These are phyloP conservation scores for Camellia lanceoleosa DNA, from an alignment of 148 eudicot genomes.

Conservation along the genomic window DNA sequence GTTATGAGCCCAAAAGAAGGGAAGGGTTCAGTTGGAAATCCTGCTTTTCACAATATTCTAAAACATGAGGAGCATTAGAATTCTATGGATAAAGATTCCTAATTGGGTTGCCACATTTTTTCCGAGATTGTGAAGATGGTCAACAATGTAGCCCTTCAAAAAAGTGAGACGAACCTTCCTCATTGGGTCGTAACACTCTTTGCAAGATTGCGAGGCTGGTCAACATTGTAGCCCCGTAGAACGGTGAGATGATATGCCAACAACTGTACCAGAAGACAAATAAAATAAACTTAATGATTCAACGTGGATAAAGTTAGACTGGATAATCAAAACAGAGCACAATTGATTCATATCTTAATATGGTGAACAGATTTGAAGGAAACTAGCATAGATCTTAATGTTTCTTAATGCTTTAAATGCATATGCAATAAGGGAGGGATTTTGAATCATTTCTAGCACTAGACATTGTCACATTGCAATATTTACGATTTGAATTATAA, in stretches of 20 bases:
- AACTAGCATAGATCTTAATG: background rate
- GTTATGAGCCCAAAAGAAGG: too few species aligned
- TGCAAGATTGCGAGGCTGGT: conserved; percentile 96
- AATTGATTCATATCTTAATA: background rate
- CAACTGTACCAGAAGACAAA: conserved; percentile 50
- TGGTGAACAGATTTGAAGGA: background rate
- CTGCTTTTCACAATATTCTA: too few species aligned
- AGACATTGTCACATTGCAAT: background rate
- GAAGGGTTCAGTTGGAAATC: too few species aligned
- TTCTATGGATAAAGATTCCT: too few species aligned
- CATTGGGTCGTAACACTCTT: conserved; percentile 96
- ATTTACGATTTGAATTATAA: background rate
- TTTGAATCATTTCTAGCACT: background rate
- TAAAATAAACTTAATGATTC: background rate
- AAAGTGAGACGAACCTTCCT: conserved; percentile 10
- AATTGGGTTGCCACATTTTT: too few species aligned
- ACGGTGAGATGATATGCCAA: conserved; percentile 96
- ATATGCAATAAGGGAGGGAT: background rate
- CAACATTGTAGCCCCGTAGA: conserved; percentile 87
- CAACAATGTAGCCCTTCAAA: too few species aligned
- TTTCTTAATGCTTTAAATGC: background rate
- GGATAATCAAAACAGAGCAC: background rate
- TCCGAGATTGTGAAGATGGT: too few species aligned
- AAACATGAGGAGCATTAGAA: too few species aligned
- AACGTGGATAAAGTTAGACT: background rate